phyloP scores from a whole-genome alignment of 225 moss, liverwort and hornwort genomes.

The Takakia lepidozioides region DNA sequence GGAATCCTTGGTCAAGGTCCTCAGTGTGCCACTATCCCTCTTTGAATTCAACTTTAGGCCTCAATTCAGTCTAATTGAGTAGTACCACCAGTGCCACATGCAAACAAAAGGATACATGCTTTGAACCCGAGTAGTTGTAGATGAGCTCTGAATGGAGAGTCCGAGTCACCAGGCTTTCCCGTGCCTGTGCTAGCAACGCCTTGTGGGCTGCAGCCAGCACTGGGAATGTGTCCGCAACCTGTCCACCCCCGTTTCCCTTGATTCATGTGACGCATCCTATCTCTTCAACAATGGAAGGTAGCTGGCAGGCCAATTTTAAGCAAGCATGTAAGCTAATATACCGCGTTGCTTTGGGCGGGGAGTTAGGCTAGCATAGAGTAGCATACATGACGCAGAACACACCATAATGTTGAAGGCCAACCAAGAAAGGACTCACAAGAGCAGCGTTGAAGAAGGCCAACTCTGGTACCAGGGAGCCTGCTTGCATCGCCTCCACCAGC shows the following conservation, averaged over 20 bases:
- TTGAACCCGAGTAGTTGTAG: slow-evolving; percentile 94
- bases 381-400: background rate
- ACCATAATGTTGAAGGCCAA: background rate
- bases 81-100: no score
- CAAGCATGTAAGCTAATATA: no score
- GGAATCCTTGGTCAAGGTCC: slow-evolving; percentile 28
- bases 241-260: slow-evolving; percentile 8
- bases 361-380: no score
- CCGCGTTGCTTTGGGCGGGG: no score
- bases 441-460: slow-evolving; percentile 78
- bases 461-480: slow-evolving; percentile 64
- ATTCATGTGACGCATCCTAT: background rate
- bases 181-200: slow-evolving; percentile 56
- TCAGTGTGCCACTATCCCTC: no score
- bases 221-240: slow-evolving; percentile 80
- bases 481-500: slow-evolving; percentile 64
- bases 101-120: slow-evolving; percentile 63
- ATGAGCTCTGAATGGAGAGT: slow-evolving; percentile 91
- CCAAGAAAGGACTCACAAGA: slow-evolving; percentile 37
- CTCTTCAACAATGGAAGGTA: background rate
- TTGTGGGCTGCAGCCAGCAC: slow-evolving; percentile 90
- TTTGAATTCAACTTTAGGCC: no score
- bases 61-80: no score
- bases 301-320: background rate
- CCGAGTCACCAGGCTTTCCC: slow-evolving; percentile 60